phyloP scores from a whole-genome alignment of 345 rosid species.

The Hibiscus tridactylites region DNA sequence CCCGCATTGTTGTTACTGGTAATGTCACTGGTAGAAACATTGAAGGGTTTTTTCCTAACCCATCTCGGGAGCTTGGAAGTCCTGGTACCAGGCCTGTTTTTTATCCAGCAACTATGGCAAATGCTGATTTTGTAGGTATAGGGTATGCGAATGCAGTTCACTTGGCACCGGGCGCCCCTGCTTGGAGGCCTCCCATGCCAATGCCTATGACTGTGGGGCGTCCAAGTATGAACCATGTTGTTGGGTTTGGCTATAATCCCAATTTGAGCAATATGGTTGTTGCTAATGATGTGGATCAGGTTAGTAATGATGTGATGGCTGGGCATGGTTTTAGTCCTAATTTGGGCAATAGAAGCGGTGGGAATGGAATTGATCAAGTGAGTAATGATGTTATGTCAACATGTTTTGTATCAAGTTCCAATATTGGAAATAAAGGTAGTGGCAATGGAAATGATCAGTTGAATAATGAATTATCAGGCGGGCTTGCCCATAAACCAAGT shows the following conservation, averaged over 20 bases:
- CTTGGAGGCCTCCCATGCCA: no score
- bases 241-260: slow-evolving; percentile 30
- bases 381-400: slow-evolving; percentile 11
- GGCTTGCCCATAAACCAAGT: slow-evolving; percentile 13
- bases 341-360: slow-evolving; percentile 21
- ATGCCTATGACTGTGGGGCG: slow-evolving; percentile 5
- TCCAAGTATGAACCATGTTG: slow-evolving; percentile 14
- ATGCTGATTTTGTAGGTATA: slow-evolving; percentile 37
- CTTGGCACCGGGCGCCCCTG: neutral
- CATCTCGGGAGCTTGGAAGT: slow-evolving; percentile 15
- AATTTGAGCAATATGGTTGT: slow-evolving; percentile 35
- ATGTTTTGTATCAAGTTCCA: slow-evolving; percentile 13
- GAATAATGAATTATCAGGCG: slow-evolving; percentile 21
- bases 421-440: slow-evolving; percentile 23
- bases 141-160: slow-evolving; percentile 33
- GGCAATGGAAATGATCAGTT: slow-evolving; percentile 31
- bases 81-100: slow-evolving; percentile 36
- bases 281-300: slow-evolving; percentile 41
- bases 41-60: no score
- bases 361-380: slow-evolving; percentile 14
- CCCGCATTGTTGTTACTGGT: no score
- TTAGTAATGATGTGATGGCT: slow-evolving; percentile 24
- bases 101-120: slow-evolving; percentile 35
- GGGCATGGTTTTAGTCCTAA: slow-evolving; percentile 24
- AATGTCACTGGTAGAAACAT: no score